A percentile compares a stretch with the other conserved stretches of the same genome.
These are phyloP conservation scores for Parietichytrium sp. DNA, from an alignment of 108 stramenopile species.

Conservation along the genomic window DNA sequence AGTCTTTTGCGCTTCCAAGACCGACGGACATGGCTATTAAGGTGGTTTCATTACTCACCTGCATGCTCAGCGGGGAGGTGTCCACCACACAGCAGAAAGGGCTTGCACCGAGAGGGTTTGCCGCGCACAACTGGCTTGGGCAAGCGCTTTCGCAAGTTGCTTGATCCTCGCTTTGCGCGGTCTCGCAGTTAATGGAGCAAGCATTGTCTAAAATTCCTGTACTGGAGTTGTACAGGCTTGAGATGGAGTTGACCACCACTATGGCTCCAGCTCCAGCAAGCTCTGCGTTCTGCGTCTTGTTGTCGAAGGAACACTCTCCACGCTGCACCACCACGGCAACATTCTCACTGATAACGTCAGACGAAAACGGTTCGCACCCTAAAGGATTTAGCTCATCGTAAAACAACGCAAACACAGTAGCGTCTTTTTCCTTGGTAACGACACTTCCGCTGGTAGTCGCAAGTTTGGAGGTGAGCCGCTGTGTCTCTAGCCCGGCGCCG, in stretches of 20 bases:
- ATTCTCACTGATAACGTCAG: too few species aligned
- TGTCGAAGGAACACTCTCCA: constrained; percentile 15
- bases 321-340: constrained; percentile 24
- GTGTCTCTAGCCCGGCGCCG: too few species aligned
- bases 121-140: neutral
- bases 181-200: neutral
- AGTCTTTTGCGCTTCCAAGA: neutral
- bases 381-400: too few species aligned
- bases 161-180: neutral
- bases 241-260: neutral
- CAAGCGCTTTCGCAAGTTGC: neutral
- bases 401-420: too few species aligned
- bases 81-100: neutral
- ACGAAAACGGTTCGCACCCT: too few species aligned
- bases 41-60: neutral
- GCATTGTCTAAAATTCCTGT: neutral
- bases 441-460: too few species aligned
- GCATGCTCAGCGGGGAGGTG: neutral
- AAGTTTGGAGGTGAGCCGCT: too few species aligned
- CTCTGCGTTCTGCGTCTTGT: neutral
- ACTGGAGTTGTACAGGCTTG: neutral
- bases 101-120: neutral
- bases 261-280: neutral
- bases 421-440: too few species aligned
- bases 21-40: neutral